Evolutionary conservation across 805 yeast genomes (phyloP).

Genomic region (Saturnispora ahearnii): DNA sequence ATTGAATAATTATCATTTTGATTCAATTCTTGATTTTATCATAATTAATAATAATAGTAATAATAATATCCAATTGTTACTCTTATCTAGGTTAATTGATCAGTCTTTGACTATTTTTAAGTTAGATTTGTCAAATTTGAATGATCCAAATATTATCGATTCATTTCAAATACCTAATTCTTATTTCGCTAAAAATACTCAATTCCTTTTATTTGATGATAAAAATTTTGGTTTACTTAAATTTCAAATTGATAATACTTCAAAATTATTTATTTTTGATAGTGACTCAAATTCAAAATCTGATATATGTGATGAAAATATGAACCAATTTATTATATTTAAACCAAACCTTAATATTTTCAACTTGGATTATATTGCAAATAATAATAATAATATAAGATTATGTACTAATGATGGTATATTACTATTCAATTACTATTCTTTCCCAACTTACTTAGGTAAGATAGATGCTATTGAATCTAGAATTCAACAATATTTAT

Average conservation of each 20-base stretch:
- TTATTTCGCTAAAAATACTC: background rate
- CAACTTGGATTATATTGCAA: constrained; percentile 39
- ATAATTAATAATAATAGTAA: background rate
- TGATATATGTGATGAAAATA: constrained; percentile 29
- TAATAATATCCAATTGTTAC: background rate
- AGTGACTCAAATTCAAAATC: constrained; percentile 20
- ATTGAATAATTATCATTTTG: background rate
- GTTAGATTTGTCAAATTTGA: background rate
- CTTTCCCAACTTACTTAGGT: constrained; percentile 17
- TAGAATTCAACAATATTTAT: constrained; percentile 79
- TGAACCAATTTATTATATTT: constrained; percentile 75
- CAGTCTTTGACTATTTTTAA: background rate
- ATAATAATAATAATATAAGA: constrained; percentile 11
- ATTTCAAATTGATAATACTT: background rate
- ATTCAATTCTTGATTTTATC: background rate
- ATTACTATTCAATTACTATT: constrained; percentile 45
- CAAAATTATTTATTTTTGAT: constrained; percentile 53
- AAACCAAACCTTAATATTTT: constrained; percentile 43
- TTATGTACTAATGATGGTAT: constrained; percentile 53
- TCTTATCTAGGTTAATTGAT: background rate
- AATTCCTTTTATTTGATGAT: background rate
- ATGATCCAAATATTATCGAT: background rate
- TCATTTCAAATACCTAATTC: background rate
- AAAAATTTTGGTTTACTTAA: background rate
- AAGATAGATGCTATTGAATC: constrained; percentile 41